Percentiles rank a stretch among this genome's conserved stretches.
Evolutionary conservation across 2,329 filamentous ascomycete species (phyloP).

Genomic region (Pyrenochaeta sp.): DNA sequence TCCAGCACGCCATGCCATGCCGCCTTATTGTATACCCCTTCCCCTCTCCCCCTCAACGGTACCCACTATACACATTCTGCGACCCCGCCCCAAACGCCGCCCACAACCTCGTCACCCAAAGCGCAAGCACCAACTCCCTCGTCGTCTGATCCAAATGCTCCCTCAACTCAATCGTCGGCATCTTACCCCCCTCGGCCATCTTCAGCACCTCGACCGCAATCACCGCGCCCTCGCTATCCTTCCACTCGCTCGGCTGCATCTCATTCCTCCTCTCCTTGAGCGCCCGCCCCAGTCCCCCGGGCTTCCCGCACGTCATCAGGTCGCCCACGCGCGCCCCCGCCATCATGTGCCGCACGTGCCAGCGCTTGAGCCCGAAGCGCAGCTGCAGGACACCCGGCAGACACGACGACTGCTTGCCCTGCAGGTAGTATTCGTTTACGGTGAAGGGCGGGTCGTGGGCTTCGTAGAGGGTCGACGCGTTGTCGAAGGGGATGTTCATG

Average conservation of each 20-base stretch:
- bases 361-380: conserved; percentile 23
- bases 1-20: no score
- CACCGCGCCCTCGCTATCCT: conserved; percentile 25
- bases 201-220: conserved; percentile 30
- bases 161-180: conserved; percentile 31
- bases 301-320: conserved; percentile 32
- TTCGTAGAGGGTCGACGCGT: conserved; percentile 27
- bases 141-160: conserved; percentile 29
- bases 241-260: conserved; percentile 27
- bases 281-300: conserved; percentile 13
- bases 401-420: conserved; percentile 18
- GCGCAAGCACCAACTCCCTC: conserved; percentile 29
- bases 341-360: conserved; percentile 27
- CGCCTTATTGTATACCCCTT: no score
- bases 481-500: conserved; percentile 29
- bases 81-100: conserved; percentile 29
- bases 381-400: conserved; percentile 27
- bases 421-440: conserved; percentile 28
- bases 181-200: conserved; percentile 18
- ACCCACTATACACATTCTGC: conserved; percentile 1
- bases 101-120: conserved; percentile 36
- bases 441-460: conserved; percentile 32
- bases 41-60: no score
- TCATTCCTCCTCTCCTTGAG: conserved; percentile 24
- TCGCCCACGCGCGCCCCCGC: conserved; percentile 14